Base-by-base conservation (phyloP, 1,284 basidiomycete species). In the Mycosarcoma mackinlayi region DNA sequence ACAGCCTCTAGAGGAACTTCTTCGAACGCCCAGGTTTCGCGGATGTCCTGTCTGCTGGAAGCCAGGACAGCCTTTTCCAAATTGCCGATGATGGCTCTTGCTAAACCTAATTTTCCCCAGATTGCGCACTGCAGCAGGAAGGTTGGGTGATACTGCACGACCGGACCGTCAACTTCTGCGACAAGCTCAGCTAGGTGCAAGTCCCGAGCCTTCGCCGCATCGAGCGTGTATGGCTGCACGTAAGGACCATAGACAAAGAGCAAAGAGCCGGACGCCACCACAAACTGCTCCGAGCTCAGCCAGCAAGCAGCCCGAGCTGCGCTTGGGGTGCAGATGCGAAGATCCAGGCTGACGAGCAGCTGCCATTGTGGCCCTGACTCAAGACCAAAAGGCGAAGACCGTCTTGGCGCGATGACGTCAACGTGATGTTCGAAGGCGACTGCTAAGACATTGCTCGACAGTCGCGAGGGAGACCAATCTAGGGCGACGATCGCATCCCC, bases 111-210 rank as follows among this genome's bases (percentile, higher is more conserved):
- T 34, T 70, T 71, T 28, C 61, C 35, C 66, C 70, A 73, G 4
- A 65, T 24, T 3, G 65, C 61, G 21, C 70, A 69, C 41, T 76
- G 65, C 8, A 61, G 58, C 25, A 76, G 35, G 44, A 73, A 63
- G 11, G 61, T 23, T 1, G 73, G 73, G 34, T 76, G 73, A 19
- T 66, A 76, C 33, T 70, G 62, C 11, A 66, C 62, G 2, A 76
- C 63, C 1, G 69, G 63, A 6, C 71, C 71, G 10, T 50, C 54
- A 1, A 57, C 49, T 25, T 65, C 52, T 11, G 60, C 63, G 2
- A 67, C 25, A 18, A 64, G 49, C 38, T 75, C 70, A n/a, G 57
- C 49, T 3, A 75, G 24, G 28, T 73, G 66, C 27, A 31, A 44
- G 0, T 37, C 13, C 10, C 28, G 27, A 1, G 38, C 13, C 19